Percentiles rank a stretch among this genome's conserved stretches.
These are phyloP conservation scores for Lasiodiplodia theobromae DNA, from an alignment of 2,329 filamentous ascomycete species.

Conservation along the genomic window DNA sequence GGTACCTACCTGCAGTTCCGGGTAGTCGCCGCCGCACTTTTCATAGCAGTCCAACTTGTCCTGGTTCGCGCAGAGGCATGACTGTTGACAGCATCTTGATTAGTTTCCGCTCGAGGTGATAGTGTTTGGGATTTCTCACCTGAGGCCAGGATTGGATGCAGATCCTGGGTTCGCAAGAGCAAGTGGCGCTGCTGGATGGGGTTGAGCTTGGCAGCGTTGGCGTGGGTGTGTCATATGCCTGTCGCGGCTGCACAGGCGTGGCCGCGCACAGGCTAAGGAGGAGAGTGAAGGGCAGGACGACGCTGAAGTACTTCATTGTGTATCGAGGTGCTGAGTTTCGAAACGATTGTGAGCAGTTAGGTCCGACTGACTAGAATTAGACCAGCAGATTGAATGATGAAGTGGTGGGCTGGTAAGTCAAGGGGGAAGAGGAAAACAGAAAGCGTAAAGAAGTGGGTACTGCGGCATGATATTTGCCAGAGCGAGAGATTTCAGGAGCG, in stretches of 20 bases:
- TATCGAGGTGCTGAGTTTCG: background rate
- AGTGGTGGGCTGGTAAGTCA: conserved; percentile 3
- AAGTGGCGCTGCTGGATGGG: conserved; percentile 19
- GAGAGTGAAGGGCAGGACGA: conserved; percentile 8
- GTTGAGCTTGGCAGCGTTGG: conserved; percentile 9
- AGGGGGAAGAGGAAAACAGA: conserved; percentile 1
- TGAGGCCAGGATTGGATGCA: conserved; percentile 28
- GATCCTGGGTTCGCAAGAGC: conserved; percentile 26
- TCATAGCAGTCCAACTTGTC: conserved; percentile 28
- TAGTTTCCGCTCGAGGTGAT: background rate
- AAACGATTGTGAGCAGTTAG: conserved; percentile 7
- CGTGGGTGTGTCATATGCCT: background rate
- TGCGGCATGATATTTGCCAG: conserved; percentile 18
- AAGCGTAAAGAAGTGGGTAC: conserved; percentile 1
- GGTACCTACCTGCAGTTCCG: conserved; percentile 17
- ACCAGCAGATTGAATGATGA: background rate
- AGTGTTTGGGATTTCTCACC: background rate
- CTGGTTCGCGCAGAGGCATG: conserved; percentile 26
- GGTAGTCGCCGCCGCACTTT: conserved; percentile 28
- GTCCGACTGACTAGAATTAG: background rate
- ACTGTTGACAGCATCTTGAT: background rate
- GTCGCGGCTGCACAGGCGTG: conserved; percentile 5
- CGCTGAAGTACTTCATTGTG: conserved; percentile 26
- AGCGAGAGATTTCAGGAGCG: conserved; percentile 23
- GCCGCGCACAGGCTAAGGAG: conserved; percentile 3